Base-by-base conservation (phyloP, 2,329 filamentous ascomycete species). In the Myrmaecium sp. region DNA sequence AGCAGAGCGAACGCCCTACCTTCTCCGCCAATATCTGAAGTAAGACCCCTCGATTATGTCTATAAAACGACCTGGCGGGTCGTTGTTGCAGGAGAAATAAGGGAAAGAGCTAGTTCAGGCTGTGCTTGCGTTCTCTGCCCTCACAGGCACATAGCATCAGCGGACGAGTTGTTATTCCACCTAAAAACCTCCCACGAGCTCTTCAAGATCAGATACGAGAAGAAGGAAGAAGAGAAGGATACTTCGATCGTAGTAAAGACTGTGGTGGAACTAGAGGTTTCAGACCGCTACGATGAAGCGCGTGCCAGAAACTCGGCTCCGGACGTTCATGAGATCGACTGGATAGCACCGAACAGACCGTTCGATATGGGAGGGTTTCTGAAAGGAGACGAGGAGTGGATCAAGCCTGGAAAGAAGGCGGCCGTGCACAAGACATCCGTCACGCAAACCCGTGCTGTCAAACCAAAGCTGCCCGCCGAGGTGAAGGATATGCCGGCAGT, bases 341-440 rank as follows among this genome's bases (percentile, higher is more conserved):
- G 51, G 38, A 28, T 52, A 18, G 42, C 45, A 13, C 52, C 53
- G 13, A 14, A 30, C 2, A 27, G 34, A 5, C 42, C 47, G 0
- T 57, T 58, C 30, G 44, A 57, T 30, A 33, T 45, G 23, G 23
- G 31, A 10, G 34, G 36, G 12, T 54, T 50, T 31, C 30, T 56
- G 5, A 27, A 34, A 8, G 49, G 47, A 13, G 48, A 53, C 8
- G 38, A 51, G 6, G 39, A 36, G 4, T 53, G 47, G 43, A 21
- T 43, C 12, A 27, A 18, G 29, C 33, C 14, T 34, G 33, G 25
- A 9, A 31, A 6, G 30, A 34, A 23, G 36, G 35, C 12, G 26
- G 13, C 17, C 27, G 9, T 17, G 18, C 7, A 7, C 21, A n/a
- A 14, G 26, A 28, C 9, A 10, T 10, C 6, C 22, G 9, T 4